Percentiles rank a stretch among this genome's conserved stretches.
Conservation (phyloP, 139 green algal species). For the Chlamydomonas sphaeroides region DNA sequence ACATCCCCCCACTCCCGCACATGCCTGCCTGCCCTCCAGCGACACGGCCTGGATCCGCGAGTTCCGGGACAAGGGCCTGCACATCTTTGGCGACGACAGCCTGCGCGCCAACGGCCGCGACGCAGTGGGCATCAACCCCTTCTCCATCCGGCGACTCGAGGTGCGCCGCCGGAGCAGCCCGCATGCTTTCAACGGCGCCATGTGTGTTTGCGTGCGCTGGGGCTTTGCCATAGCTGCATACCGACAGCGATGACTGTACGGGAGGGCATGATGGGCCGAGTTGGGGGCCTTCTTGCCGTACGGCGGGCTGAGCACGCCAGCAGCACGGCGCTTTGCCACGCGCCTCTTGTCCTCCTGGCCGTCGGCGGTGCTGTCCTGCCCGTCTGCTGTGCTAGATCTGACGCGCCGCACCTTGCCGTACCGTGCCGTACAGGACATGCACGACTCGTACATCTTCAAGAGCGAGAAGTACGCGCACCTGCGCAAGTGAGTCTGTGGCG, state of each 20-base stretch:
- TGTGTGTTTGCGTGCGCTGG: too few species aligned
- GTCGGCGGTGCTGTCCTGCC: too few species aligned
- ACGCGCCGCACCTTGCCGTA: background rate
- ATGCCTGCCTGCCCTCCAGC: too few species aligned
- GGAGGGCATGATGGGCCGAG: too few species aligned
- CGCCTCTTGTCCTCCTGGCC: too few species aligned
- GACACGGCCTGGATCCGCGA: slow-evolving; percentile 19
- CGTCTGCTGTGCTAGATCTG: background rate
- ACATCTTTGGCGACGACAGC: slow-evolving; percentile 6
- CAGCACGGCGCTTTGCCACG: background rate
- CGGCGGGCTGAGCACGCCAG: too few species aligned
- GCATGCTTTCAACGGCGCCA: too few species aligned
- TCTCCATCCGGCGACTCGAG: slow-evolving; percentile 48
- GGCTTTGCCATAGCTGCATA: too few species aligned
- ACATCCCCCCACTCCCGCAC: too few species aligned
- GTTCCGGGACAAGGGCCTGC: slow-evolving; percentile 38
- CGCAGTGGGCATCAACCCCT: slow-evolving; percentile 49
- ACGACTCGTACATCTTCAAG: slow-evolving; percentile 60
- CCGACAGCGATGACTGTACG: too few species aligned
- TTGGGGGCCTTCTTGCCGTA: background rate
- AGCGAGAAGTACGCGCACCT: slow-evolving; percentile 54
- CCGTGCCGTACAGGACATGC: background rate
- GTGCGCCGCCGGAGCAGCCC: background rate
- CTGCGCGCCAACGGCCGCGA: slow-evolving; percentile 22
- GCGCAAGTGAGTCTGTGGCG: slow-evolving; percentile 40